phyloP scores from a whole-genome alignment of 2,329 filamentous ascomycete species.

The Arachnopeziza araneosa region DNA sequence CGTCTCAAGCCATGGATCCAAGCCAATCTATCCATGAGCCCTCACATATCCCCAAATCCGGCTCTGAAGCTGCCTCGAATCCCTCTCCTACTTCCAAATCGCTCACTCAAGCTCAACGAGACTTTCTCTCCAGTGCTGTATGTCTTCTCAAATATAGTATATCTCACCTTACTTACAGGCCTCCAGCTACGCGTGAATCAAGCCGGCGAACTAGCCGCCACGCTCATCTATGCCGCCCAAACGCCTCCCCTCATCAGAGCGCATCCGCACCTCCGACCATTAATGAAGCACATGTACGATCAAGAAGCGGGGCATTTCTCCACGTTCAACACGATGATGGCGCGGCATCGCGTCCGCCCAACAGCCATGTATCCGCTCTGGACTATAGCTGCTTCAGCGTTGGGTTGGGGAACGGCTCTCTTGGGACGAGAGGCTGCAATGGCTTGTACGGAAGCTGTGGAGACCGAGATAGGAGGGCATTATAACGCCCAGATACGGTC shows the following conservation, averaged over 20 bases:
- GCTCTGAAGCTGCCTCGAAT: slow-evolving; percentile 16
- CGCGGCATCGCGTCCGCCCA: slow-evolving; percentile 83
- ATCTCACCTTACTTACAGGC: background rate
- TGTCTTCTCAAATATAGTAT: slow-evolving; percentile 20
- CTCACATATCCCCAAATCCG: slow-evolving; percentile 33
- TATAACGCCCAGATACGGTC: slow-evolving; percentile 89
- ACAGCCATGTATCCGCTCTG: slow-evolving; percentile 91
- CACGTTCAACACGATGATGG: slow-evolving; percentile 79
- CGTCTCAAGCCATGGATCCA: background rate
- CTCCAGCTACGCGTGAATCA: slow-evolving; percentile 85
- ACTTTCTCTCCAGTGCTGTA: slow-evolving; percentile 71
- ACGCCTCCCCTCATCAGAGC: slow-evolving; percentile 72
- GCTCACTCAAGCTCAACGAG: slow-evolving; percentile 63
- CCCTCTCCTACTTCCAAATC: slow-evolving; percentile 33
- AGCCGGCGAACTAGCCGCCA: slow-evolving; percentile 93
- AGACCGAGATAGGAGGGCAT: slow-evolving; percentile 94
- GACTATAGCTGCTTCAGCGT: slow-evolving; percentile 69
- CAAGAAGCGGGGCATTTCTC: slow-evolving; percentile 85
- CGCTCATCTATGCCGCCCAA: slow-evolving; percentile 88
- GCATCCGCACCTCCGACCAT: slow-evolving; percentile 79
- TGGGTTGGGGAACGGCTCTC: slow-evolving; percentile 86
- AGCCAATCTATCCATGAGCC: background rate
- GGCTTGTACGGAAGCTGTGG: slow-evolving; percentile 97
- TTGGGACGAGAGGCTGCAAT: slow-evolving; percentile 92
- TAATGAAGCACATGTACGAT: slow-evolving; percentile 98